Evolutionary conservation across 768 basidiomycete species (phyloP).

Genomic region (Leccinum subgranulosum): DNA sequence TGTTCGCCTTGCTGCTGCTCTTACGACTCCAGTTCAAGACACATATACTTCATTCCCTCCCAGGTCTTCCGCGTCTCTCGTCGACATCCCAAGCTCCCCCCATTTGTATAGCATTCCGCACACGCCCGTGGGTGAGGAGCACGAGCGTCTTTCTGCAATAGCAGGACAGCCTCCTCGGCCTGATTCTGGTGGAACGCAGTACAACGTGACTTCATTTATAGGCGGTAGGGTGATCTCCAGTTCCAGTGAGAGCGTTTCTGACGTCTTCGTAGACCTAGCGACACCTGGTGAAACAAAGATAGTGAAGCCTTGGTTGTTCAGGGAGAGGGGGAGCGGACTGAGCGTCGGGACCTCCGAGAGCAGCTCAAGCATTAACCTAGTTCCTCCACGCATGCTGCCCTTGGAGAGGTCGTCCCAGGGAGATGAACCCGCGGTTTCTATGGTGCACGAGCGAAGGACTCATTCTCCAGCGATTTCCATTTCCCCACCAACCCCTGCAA

Average conservation of each 20-base stretch:
- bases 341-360: not conserved
- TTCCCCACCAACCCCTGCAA: constrained; percentile 16
- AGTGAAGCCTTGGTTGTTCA: constrained; percentile 4
- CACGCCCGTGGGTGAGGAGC: constrained; percentile 15
- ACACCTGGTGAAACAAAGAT: constrained; percentile 20
- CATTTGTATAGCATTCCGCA: constrained; percentile 15
- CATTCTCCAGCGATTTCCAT: constrained; percentile 21
- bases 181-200: constrained; percentile 52
- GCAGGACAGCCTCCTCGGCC: constrained; percentile 22
- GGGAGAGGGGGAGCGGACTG: constrained; percentile 1
- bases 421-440: not conserved
- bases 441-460: not conserved
- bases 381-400: not conserved
- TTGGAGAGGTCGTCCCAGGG: too few species aligned
- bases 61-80: constrained; percentile 22
- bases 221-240: constrained; percentile 34
- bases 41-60: constrained; percentile 20
- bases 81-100: constrained; percentile 19
- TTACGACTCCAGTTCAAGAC: constrained; percentile 6
- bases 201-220: constrained; percentile 76
- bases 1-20: constrained; percentile 12
- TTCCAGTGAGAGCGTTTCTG: not conserved
- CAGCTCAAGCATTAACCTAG: not conserved
- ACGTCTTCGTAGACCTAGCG: constrained; percentile 32
- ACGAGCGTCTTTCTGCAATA: constrained; percentile 7